Base-by-base conservation (phyloP, 441 rosid genomes). In the Bocquillonia castaneifolia region DNA sequence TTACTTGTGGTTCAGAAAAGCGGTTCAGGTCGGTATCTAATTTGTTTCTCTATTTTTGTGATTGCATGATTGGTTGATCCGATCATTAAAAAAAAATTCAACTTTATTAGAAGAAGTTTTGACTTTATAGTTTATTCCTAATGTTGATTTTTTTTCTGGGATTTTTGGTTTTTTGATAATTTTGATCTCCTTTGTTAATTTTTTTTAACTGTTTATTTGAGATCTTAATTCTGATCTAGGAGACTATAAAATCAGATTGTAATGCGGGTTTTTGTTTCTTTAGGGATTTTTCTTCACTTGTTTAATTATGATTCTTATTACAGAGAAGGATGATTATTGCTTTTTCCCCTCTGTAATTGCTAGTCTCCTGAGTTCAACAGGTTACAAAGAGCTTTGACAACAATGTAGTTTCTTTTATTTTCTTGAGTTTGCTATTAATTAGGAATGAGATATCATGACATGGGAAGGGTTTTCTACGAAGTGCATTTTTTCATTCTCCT, bases 1-100 rank as follows among this genome's bases (percentile, higher is more conserved):
- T 94, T 59, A 87, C 91, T 75, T 92, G 97, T 84, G 97, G 94
- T 80, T 81, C 97, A 73, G 96, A 90, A 77, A 94, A 90, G 78
- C 79, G 91, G 69, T 94, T 94, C 90, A 94, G 99, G 99, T 93
- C n/a, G n/a, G n/a, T 74, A 69, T 74, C 78, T 76, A 31, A 70
- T 69, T 36, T 63, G 59, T 69, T 32, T 45, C 14, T n/a, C n/a
- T 29, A 22, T 15, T 57, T 48, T 52, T 44, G 3, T 26, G 15
- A 3, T 61, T 61, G 3, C 10, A 28, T 7, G 52, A 42, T 23
- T 42, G 22, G 2, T 26, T 12, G 40, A 22, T 14, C 36, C 8
- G 26, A 31, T 22, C n/a, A n/a, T n/a, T n/a, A n/a, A n/a, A n/a
- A n/a, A n/a, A n/a, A n/a, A n/a, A n/a, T n/a, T n/a, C n/a, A n/a